phyloP scores from a whole-genome alignment of 768 basidiomycete genomes.

The Russula ochroleuca region DNA sequence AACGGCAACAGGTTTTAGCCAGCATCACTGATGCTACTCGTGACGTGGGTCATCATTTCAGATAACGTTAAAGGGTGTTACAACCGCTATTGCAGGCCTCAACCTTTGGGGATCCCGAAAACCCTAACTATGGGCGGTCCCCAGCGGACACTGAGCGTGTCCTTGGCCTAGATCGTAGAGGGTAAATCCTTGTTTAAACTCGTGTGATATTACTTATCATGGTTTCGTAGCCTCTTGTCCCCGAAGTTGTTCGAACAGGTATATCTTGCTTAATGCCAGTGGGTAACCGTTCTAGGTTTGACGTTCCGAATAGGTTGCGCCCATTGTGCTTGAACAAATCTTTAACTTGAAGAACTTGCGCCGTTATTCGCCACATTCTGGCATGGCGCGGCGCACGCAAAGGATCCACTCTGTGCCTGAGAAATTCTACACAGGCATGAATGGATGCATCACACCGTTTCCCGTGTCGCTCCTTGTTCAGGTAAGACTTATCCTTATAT shows the following conservation, averaged over 20 bases:
- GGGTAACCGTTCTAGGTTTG: not conserved
- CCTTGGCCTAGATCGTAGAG: slow-evolving; percentile 24
- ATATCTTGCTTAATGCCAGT: not conserved
- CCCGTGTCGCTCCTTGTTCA: slow-evolving; percentile 29
- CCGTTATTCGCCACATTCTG: slow-evolving; percentile 23
- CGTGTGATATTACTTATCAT: not conserved
- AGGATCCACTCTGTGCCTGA: slow-evolving; percentile 9
- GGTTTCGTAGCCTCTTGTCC: slow-evolving; percentile 17
- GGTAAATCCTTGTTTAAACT: slow-evolving; percentile 5
- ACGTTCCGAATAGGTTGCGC: slow-evolving; percentile 19
- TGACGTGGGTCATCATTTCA: slow-evolving; percentile 15
- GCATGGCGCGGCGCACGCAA: slow-evolving; percentile 19
- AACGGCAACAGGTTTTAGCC: slow-evolving; percentile 27
- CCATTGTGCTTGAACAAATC: slow-evolving; percentile 19
- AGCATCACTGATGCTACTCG: slow-evolving; percentile 27
- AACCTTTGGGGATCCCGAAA: not conserved
- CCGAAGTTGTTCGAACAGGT: slow-evolving; percentile 21
- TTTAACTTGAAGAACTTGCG: slow-evolving; percentile 27
- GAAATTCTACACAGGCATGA: slow-evolving; percentile 20
- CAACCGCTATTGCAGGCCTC: slow-evolving; percentile 3
- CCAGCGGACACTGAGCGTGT: not conserved
- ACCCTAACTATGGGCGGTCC: not conserved
- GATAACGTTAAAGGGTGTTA: not conserved
- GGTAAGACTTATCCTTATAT: slow-evolving; percentile 18
- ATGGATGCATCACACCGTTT: slow-evolving; percentile 29